Base-by-base conservation (phyloP, 2,329 filamentous ascomycete species). In the Ascosphaera pollenicola region DNA sequence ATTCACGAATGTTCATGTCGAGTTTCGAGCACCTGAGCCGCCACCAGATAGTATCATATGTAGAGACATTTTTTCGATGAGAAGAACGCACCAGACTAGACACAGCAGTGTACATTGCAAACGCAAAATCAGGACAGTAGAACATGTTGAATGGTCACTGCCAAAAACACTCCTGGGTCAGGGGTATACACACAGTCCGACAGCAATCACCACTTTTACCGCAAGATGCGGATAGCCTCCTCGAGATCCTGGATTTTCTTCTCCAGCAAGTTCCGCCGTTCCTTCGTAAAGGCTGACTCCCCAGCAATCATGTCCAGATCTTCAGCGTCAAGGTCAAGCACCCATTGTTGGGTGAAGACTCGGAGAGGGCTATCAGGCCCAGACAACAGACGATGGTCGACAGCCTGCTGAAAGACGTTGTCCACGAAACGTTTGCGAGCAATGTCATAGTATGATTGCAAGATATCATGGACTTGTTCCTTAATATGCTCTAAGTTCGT, bases 371-470 rank as follows among this genome's bases (percentile, higher is more conserved):
- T 66, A 0, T 59, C 44, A 0, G 60, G 48, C 0, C 66, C 63
- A 1, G 54, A 54, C 0, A 78, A 52, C 0, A 80, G 58, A 42
- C 61, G 61, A 47, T 72, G 54, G 35, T 68, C 64, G 2, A 69
- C 56, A 0, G 64, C 69, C 44, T 78, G 74, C 43, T 66, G 64
- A 47, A 62, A 72, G 2, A 82, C 52, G 2, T 60, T 65, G 45
- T 81, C 75, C 2, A 76, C 63, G 41, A 81, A 77, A 0, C 73
- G 65, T 47, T 69, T 68, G 10, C 59, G 60, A 0, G 72, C 62
- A 1, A 77, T 66, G 18, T 69, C 63, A 56, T 80, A 79, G 51
- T 75, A 80, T 2, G 65, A 61, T 19, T 60, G 51, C 0, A 80
- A 57, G 1, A 69, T 66, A 42, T 78, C 67, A 40, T 76, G 69